These are phyloP conservation scores for Aureobasidium sp. DNA, from an alignment of 2,329 filamentous ascomycete species.

Conservation along the genomic window DNA sequence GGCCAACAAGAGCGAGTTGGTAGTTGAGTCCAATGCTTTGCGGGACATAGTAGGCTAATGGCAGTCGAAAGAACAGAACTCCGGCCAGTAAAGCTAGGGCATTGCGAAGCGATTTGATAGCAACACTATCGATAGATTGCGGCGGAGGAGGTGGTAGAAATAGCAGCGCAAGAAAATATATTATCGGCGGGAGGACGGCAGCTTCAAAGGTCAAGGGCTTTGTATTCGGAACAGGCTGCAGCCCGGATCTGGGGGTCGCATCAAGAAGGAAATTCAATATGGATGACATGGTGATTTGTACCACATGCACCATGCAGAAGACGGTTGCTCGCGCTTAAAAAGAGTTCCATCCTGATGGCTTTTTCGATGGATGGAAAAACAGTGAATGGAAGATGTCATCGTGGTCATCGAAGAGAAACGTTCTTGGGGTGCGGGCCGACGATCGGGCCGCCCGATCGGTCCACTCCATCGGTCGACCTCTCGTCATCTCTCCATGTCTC, in stretches of 20 bases:
- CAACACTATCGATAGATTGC: conserved; percentile 23
- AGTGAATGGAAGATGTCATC: conserved; percentile 5
- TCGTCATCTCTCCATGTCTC: too few species aligned
- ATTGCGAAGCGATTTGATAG: conserved; percentile 28
- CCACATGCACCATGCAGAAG: neutral
- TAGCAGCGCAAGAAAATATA: conserved; percentile 35
- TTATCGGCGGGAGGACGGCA: conserved; percentile 31
- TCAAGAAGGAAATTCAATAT: neutral
- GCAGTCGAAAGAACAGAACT: conserved; percentile 34
- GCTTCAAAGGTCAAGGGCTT: conserved; percentile 31
- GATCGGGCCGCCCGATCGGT: conserved; percentile 5
- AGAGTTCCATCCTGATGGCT: neutral
- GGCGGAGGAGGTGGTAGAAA: conserved; percentile 34
- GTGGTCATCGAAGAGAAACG: conserved; percentile 4
- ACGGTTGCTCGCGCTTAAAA: neutral
- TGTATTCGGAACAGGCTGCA: conserved; percentile 34
- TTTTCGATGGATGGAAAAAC: neutral
- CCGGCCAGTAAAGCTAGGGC: conserved; percentile 29
- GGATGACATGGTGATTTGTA: conserved; percentile 5
- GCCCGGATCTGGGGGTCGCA: conserved; percentile 26
- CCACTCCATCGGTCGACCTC: neutral
- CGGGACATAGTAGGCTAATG: conserved; percentile 34
- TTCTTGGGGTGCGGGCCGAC: neutral
- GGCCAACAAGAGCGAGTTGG: conserved; percentile 35
- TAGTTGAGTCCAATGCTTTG: conserved; percentile 39